These are phyloP conservation scores for Termitomyces sp. DNA, from an alignment of 768 basidiomycete genomes.

Conservation along the genomic window DNA sequence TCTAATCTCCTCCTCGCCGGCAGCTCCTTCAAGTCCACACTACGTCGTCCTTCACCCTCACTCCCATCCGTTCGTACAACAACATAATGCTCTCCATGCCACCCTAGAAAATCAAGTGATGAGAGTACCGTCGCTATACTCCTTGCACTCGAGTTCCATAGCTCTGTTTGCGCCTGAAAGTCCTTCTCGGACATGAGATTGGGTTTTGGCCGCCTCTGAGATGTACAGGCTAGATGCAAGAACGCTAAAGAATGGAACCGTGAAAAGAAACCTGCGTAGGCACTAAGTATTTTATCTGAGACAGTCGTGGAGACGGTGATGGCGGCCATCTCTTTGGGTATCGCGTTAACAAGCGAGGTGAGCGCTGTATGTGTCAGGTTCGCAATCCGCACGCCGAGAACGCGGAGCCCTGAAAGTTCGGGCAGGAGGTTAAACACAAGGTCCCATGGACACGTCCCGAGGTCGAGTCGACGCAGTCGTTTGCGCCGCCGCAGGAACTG, in stretches of 20 bases:
- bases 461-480: conserved; percentile 48
- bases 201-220: conserved; percentile 46
- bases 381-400: conserved; percentile 52
- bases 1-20: conserved; percentile 52
- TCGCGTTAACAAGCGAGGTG: conserved; percentile 28
- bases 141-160: conserved; percentile 46
- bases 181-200: conserved; percentile 56
- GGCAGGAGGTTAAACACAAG: conserved; percentile 46
- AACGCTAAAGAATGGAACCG: conserved; percentile 48
- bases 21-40: conserved; percentile 52
- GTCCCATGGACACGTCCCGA: conserved; percentile 65
- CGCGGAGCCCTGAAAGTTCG: conserved; percentile 44
- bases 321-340: conserved; percentile 45
- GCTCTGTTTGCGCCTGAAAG: conserved; percentile 48
- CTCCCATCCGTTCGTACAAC: conserved; percentile 36
- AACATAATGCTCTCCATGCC: conserved; percentile 69
- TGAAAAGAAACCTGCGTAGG: conserved; percentile 43
- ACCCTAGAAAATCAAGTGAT: conserved; percentile 61
- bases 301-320: conserved; percentile 46
- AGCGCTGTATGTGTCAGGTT: conserved; percentile 36
- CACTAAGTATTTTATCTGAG: conserved; percentile 45
- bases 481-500: conserved; percentile 46
- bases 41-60: conserved; percentile 5
- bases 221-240: conserved; percentile 49
- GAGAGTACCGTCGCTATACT: conserved; percentile 44